These are phyloP conservation scores for Tulasnella sp. DNA, from an alignment of 768 basidiomycete species.

Conservation along the genomic window DNA sequence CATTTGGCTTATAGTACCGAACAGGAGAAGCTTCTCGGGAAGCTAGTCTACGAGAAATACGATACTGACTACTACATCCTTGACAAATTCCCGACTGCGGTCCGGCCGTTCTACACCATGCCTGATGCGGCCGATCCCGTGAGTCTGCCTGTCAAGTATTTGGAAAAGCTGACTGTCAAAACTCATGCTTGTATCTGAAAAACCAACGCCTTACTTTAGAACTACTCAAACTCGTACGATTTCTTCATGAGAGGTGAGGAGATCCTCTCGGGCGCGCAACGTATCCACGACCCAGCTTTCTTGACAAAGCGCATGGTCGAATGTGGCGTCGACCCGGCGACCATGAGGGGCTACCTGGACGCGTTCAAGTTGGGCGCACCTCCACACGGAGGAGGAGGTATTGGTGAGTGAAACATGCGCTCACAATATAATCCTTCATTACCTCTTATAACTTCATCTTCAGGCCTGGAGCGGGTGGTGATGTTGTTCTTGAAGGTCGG, in stretches of 20 bases:
- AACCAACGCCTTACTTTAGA: not conserved
- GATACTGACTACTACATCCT: conserved; percentile 98
- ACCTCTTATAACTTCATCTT: not conserved
- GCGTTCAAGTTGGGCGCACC: conserved; percentile 91
- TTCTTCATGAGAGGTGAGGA: conserved; percentile 99
- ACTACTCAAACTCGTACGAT: conserved; percentile 92
- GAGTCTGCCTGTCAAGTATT: conserved; percentile 9
- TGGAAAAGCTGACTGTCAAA: not conserved
- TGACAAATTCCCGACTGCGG: conserved; percentile 93
- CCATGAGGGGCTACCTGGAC: conserved; percentile 87
- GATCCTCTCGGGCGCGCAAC: conserved; percentile 95
- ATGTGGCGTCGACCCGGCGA: conserved; percentile 81
- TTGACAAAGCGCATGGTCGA: conserved; percentile 74
- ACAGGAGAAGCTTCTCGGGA: conserved; percentile 88
- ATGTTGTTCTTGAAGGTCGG: conserved; percentile 97
- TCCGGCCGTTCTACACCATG: conserved; percentile 99
- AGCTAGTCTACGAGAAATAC: conserved; percentile 83
- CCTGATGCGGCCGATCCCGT: conserved; percentile 87
- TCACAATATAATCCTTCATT: no score
- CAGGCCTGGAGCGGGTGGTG: conserved; percentile 77
- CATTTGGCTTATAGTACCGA: conserved; percentile 51
- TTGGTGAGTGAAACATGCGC: conserved; percentile 49
- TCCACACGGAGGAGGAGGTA: conserved; percentile 94
- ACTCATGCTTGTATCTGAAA: no score
- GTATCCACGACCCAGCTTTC: conserved; percentile 81